Percentiles rank a stretch among this genome's conserved stretches.
Conservation (phyloP, 1,284 basidiomycete genomes). For the Cerrena zonata region DNA sequence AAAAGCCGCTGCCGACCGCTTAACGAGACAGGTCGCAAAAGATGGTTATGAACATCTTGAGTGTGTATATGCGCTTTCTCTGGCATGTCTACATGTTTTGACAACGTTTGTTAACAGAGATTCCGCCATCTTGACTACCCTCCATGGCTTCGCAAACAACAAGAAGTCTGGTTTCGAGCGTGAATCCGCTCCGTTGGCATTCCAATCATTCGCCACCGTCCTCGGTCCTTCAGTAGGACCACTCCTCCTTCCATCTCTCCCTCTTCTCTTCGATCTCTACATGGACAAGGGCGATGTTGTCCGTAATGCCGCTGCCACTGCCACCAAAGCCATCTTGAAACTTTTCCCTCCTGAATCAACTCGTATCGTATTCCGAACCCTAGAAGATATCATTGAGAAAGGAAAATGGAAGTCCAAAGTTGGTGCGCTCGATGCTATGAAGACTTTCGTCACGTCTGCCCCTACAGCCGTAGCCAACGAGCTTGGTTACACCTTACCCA, state of each 20-base stretch:
- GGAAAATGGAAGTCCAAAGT: conserved; percentile 97
- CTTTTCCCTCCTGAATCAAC: conserved; percentile 82
- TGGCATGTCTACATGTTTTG: conserved; percentile 3
- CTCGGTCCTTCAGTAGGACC: conserved; percentile 77
- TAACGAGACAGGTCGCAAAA: conserved; percentile 66
- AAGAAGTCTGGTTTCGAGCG: conserved; percentile 91
- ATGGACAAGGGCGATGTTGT: conserved; percentile 96
- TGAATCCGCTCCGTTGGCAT: conserved; percentile 84
- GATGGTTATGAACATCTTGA: conserved; percentile 55
- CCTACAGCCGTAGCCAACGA: conserved; percentile 82
- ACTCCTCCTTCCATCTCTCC: conserved; percentile 76
- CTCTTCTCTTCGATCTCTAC: conserved; percentile 78
- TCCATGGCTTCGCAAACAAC: conserved; percentile 74
- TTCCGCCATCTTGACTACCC: conserved; percentile 54
- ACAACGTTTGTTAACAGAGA: conserved; percentile 40
- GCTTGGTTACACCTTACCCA: conserved; percentile 79
- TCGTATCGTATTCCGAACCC: conserved; percentile 63
- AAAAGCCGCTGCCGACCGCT: conserved; percentile 71
- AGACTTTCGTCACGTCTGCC: conserved; percentile 63
- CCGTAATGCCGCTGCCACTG: conserved; percentile 72
- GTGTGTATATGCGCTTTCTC: conserved; percentile 36
- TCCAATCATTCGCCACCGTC: conserved; percentile 70
- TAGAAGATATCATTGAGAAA: conserved; percentile 72
- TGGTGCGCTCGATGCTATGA: conserved; percentile 85
- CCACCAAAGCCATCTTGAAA: conserved; percentile 83